Evolutionary conservation across 225 moss, liverwort and hornwort species (phyloP).

Genomic region (Ulota crispa): DNA sequence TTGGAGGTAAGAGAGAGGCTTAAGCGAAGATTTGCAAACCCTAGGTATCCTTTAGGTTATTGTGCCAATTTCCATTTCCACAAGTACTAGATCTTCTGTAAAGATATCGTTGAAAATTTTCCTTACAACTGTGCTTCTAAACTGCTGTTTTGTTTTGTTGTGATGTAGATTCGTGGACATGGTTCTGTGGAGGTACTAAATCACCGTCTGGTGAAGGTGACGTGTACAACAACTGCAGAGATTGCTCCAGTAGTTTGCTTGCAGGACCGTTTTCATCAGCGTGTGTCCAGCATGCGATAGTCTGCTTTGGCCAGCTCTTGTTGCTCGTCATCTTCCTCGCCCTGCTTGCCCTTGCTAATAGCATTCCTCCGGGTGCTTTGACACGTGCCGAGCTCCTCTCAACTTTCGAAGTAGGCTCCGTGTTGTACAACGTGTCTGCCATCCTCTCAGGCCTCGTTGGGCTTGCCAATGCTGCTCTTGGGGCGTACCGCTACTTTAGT

Average conservation of each 20-base stretch:
- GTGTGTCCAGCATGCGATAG: conserved; percentile 51
- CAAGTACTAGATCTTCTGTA: no score
- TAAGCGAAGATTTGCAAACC: neutral
- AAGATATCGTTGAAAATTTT: no score
- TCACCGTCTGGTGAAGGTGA: conserved; percentile 18
- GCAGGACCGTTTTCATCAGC: neutral
- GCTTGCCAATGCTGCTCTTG: conserved; percentile 25
- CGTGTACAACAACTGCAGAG: neutral
- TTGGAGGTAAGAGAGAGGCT: neutral
- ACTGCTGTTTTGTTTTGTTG: no score
- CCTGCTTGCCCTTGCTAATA: conserved; percentile 36
- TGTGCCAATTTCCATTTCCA: no score
- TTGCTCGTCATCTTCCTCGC: conserved; percentile 40
- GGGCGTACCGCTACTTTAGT: conserved; percentile 10
- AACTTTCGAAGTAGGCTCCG: conserved; percentile 47
- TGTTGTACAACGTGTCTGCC: conserved; percentile 47
- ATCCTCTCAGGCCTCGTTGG: conserved; percentile 44
- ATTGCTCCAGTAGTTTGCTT: neutral
- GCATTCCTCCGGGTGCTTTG: conserved; percentile 45
- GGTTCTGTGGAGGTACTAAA: conserved; percentile 46
- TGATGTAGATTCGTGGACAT: conserved; percentile 43
- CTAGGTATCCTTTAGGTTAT: neutral
- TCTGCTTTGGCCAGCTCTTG: conserved; percentile 45
- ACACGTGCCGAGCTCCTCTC: conserved; percentile 37
- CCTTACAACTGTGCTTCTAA: no score